phyloP scores from a whole-genome alignment of 805 yeast genomes.

The Saccharomyces mikatae region DNA sequence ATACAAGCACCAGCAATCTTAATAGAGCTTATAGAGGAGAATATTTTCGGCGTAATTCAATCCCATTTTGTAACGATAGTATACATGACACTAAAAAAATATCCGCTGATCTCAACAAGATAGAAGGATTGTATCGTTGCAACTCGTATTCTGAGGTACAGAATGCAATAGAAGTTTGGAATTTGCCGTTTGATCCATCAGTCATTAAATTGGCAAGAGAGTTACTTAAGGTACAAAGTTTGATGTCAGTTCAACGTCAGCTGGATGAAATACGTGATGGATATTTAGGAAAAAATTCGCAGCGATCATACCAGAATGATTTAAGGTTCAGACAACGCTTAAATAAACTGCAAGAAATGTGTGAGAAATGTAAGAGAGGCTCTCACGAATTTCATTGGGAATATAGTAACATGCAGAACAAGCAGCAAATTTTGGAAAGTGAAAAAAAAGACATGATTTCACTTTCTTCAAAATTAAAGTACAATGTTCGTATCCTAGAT shows the following conservation, averaged over 20 bases:
- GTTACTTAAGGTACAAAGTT: conserved; percentile 5
- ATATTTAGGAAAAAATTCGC: not conserved
- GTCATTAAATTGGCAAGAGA: conserved; percentile 25
- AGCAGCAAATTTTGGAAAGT: conserved; percentile 30
- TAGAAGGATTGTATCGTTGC: conserved; percentile 12
- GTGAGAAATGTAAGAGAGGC: conserved; percentile 12
- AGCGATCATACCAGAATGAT: not conserved
- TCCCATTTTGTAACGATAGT: conserved; percentile 13
- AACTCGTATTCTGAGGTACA: conserved; percentile 21
- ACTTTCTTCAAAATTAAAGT: conserved; percentile 51
- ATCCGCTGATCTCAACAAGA: not conserved
- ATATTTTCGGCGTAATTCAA: conserved; percentile 22
- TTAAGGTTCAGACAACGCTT: not conserved
- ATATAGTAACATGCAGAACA: conserved; percentile 18
- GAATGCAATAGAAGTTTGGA: conserved; percentile 23
- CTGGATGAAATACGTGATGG: not conserved
- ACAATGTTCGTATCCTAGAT: conserved; percentile 53
- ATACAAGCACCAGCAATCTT: conserved; percentile 9
- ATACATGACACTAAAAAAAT: not conserved
- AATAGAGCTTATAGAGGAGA: conserved; percentile 21
- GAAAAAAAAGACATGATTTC: conserved; percentile 46
- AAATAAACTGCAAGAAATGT: conserved; percentile 8
- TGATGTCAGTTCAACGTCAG: not conserved
- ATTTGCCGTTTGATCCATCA: conserved; percentile 27
- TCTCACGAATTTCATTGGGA: conserved; percentile 15